Evolutionary conservation across 345 rosid species (phyloP), one percentile per base, ranked within the genome.

Genomic region (Adansonia digitata): DNA sequence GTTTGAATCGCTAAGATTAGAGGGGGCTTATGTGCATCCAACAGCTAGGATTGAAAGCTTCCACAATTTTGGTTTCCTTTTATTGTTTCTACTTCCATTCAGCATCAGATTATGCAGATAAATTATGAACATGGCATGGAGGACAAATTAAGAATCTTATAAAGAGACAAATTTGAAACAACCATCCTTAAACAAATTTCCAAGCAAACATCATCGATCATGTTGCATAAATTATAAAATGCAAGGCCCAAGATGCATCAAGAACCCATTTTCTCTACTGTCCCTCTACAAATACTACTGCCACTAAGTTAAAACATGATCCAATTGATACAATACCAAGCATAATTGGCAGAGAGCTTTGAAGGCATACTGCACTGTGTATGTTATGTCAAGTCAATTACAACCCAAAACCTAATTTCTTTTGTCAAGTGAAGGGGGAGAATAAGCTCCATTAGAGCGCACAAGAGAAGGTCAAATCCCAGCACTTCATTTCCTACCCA

Each of bases 171-270:
- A 29, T 59, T 14, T 59, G 29, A 57, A 60, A 59, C 64, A 29
- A 29, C 12, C 65, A 55, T 22, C 14, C 8, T 4, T 31, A 9
- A 4, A 63, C 27, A 2, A n/a, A 59, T 26, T 61, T 62, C 22
- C 6, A n/a, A 37, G 15, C 31, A 37, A 62, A n/a, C 12, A 62
- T 2, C 11, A 15, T 10, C 43, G 7, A 17, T 61, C 67, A 63
- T 63, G 68, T 63, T 35, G 27, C 26, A 63, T 18, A 63, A 63
- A 20, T 63, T 63, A 8, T 27, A 63, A 62, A 62, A 62, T 62
- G 5, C 15, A 62, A 62, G 45, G 14, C 26, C 46, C 17, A 63
- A 18, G 15, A 63, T 63, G 45, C 26, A 35, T 35, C 14, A 3
- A 34, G 22, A 61, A 37, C 40, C 8, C 22, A 15, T 18, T 62